phyloP scores from a whole-genome alignment of 164 flowering plant species.

The Annona cherimola region DNA sequence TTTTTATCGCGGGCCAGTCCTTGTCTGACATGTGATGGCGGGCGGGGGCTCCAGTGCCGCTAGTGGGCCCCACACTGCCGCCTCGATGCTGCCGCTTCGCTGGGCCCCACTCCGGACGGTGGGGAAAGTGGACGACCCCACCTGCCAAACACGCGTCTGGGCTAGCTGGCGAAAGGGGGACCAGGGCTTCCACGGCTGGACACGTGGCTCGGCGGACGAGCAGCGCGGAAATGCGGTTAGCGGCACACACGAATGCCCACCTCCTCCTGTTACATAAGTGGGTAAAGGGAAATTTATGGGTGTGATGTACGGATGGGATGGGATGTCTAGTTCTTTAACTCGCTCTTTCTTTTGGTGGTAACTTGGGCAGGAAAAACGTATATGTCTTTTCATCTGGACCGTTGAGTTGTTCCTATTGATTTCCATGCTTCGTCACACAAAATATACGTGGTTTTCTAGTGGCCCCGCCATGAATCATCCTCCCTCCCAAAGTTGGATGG shows the following conservation, averaged over 20 bases:
- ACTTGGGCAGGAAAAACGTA: background rate
- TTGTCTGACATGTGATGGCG: slow-evolving; percentile 1
- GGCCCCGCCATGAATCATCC: too few species aligned
- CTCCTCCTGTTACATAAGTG: background rate
- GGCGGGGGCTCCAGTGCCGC: slow-evolving; percentile 2
- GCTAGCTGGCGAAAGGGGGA: background rate
- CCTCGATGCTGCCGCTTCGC: background rate
- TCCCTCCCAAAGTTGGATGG: too few species aligned
- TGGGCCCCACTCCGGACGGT: background rate
- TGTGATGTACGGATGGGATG: background rate
- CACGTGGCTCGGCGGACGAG: background rate
- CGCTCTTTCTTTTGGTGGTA: background rate
- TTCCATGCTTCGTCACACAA: background rate
- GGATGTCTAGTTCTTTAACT: background rate
- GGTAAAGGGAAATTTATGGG: background rate
- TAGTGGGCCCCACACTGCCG: background rate
- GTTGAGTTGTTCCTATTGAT: background rate
- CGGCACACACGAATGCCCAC: background rate
- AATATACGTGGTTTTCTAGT: too few species aligned
- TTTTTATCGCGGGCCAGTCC: background rate
- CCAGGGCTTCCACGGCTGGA: background rate
- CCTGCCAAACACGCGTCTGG: background rate
- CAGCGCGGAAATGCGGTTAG: background rate
- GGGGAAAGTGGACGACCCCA: background rate
- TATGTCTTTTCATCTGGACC: background rate